These are phyloP conservation scores for Fusarium tuaranense DNA, from an alignment of 2,329 filamentous ascomycete species.

Conservation along the genomic window DNA sequence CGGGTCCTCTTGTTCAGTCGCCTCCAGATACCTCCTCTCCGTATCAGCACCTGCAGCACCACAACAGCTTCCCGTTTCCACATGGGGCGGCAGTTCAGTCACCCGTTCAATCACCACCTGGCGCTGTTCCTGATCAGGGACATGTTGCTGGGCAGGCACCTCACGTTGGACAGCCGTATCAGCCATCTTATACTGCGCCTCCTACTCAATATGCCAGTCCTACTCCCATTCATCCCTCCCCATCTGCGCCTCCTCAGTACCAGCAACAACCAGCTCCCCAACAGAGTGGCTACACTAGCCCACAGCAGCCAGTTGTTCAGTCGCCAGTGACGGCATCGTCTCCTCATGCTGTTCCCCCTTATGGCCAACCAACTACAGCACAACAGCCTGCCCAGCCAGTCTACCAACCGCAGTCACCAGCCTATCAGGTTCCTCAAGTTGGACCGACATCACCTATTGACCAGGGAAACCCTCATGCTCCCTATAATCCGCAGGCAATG, in stretches of 20 bases:
- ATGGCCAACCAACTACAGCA: neutral
- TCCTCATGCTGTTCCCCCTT: neutral
- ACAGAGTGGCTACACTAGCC: neutral
- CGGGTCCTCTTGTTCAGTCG: neutral
- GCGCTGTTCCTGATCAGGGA: neutral
- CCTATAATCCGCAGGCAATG: neutral
- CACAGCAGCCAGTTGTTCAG: neutral
- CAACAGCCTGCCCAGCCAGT: neutral
- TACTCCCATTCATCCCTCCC: neutral
- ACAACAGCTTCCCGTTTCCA: neutral
- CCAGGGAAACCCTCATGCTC: neutral
- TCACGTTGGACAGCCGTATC: constrained; percentile 7
- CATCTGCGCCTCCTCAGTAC: neutral
- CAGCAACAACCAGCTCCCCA: neutral
- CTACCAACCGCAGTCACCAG: neutral
- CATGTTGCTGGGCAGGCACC: neutral
- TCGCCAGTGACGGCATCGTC: neutral
- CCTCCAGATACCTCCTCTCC: neutral
- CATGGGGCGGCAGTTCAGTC: neutral
- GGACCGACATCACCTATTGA: neutral
- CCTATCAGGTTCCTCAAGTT: neutral
- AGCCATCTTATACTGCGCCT: neutral
- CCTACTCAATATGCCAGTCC: neutral
- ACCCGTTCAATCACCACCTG: neutral
- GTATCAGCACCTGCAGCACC: neutral